Conservation (phyloP, 2,329 filamentous ascomycete genomes). For the Fusarium sp. region DNA sequence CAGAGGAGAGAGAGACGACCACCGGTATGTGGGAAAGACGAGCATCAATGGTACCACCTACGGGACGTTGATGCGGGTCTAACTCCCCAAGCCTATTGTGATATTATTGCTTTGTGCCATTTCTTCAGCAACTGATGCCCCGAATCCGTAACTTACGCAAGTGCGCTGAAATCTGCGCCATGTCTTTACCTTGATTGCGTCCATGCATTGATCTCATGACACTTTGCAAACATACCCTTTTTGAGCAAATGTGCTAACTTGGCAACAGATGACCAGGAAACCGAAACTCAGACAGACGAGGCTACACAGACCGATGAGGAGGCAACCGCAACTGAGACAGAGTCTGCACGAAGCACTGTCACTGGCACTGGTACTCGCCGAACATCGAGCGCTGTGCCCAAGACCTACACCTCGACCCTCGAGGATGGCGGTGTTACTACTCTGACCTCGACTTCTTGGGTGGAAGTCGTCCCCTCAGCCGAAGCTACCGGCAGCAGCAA, state of each 20-base stretch:
- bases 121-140: slow-evolving; percentile 11
- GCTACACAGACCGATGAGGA: slow-evolving; percentile 38
- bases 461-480: slow-evolving; percentile 56
- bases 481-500: slow-evolving; percentile 45
- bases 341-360: slow-evolving; percentile 47
- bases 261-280: slow-evolving; percentile 23
- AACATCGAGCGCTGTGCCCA: slow-evolving; percentile 52
- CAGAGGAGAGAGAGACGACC: slow-evolving; percentile 36
- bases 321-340: slow-evolving; percentile 34
- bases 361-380: slow-evolving; percentile 50
- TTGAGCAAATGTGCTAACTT: slow-evolving; percentile 22
- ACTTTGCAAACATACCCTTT: neutral
- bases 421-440: slow-evolving; percentile 58
- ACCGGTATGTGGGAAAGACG: slow-evolving; percentile 50
- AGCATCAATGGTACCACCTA: slow-evolving; percentile 16
- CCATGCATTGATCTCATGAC: slow-evolving; percentile 20
- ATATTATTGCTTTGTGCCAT: slow-evolving; percentile 30
- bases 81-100: slow-evolving; percentile 34
- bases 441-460: slow-evolving; percentile 63
- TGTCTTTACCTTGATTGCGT: slow-evolving; percentile 5
- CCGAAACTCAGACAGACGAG: slow-evolving; percentile 22
- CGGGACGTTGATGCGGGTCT: slow-evolving; percentile 25
- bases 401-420: slow-evolving; percentile 60
- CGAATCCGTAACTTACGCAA: slow-evolving; percentile 33
- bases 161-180: slow-evolving; percentile 34